Base-by-base conservation (phyloP, 306 rosid species). In the Dicorynia guianensis region DNA sequence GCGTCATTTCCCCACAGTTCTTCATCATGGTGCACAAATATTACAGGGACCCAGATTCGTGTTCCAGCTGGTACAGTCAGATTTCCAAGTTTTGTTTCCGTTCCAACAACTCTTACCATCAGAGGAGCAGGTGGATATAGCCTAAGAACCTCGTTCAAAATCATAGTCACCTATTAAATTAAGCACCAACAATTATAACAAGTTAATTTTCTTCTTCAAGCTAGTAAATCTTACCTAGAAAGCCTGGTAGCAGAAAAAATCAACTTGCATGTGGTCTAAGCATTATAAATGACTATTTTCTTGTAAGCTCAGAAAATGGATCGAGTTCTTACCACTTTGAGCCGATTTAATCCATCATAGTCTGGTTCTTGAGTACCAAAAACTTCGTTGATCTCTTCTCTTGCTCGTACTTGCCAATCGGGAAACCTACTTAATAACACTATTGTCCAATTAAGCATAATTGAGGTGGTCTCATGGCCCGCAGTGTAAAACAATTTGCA, bases 91-190 rank as follows among this genome's bases (percentile, higher is more conserved):
- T 34, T 72, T n/a, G 78, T 83, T 42, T 57, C 48, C 61, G 57
- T 58, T 8, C 12, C 10, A 12, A 66, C 60, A 0, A 0, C 10
- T 38, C 82, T 76, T 9, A 0, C 0, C 0, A 81, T 4, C 4
- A 11, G 0, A 4, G 18, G 3, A 1, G 47, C 3, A 0, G 88
- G 81, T 5, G 91, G 81, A 38, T 84, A 81, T 3, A 81, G 25
- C 44, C 88, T 80, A 0, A 87, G 80, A 73, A 87, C 86, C 71
- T 87, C 85, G 7, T 81, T 36, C 5, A 83, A 30, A n/a, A 86
- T 25, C 30, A 25, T 25, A 25, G 7, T 78, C 90, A 80, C 77
- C 5, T 69, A 25, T 2, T 1, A 25, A 25, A 25, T 25, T 25
- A 25, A 1, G 1, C 30, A 25, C 30, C 30, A 25, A 25, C 30